Evolutionary conservation across 352 stramenopile genomes (phyloP).

Genomic region (Thraustochytrium striatum): DNA sequence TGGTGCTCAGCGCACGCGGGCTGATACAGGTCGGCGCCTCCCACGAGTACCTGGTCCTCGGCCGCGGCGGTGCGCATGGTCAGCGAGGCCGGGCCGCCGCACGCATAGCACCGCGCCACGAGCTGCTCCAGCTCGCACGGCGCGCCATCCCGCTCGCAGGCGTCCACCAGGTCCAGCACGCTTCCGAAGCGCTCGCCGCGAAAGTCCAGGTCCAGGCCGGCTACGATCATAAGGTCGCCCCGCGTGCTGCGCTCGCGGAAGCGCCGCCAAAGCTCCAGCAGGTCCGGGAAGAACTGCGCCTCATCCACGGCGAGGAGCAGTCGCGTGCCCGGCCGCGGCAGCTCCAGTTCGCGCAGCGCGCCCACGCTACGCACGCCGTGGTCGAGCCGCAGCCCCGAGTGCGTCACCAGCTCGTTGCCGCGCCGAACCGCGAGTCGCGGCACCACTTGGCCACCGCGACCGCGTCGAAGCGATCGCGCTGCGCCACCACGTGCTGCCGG

Average conservation of each 20-base stretch:
- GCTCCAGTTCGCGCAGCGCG: neutral
- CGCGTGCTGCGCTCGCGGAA: neutral
- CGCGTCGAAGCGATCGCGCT: neutral
- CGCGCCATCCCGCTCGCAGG: neutral
- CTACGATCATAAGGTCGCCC: neutral
- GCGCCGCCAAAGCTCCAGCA: neutral
- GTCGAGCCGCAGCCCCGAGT: neutral
- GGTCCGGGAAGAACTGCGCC: slow-evolving; percentile 28
- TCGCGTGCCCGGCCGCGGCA: neutral
- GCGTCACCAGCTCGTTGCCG: neutral
- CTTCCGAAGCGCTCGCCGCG: neutral
- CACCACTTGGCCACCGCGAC: slow-evolving; percentile 29
- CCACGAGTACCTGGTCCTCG: slow-evolving; percentile 13
- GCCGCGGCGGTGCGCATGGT: neutral
- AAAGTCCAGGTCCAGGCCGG: slow-evolving; percentile 38
- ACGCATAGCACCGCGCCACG: slow-evolving; percentile 1
- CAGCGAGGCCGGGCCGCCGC: neutral
- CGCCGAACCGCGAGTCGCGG: neutral
- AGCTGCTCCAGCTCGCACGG: neutral
- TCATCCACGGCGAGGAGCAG: neutral
- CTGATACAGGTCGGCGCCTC: slow-evolving; percentile 15
- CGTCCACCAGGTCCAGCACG: slow-evolving; percentile 6
- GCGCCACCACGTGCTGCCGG: neutral
- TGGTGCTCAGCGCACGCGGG: slow-evolving; percentile 23
- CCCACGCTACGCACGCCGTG: neutral